These are phyloP conservation scores for Penicillium decumbens DNA, from an alignment of 2,329 filamentous ascomycete genomes.

Conservation along the genomic window DNA sequence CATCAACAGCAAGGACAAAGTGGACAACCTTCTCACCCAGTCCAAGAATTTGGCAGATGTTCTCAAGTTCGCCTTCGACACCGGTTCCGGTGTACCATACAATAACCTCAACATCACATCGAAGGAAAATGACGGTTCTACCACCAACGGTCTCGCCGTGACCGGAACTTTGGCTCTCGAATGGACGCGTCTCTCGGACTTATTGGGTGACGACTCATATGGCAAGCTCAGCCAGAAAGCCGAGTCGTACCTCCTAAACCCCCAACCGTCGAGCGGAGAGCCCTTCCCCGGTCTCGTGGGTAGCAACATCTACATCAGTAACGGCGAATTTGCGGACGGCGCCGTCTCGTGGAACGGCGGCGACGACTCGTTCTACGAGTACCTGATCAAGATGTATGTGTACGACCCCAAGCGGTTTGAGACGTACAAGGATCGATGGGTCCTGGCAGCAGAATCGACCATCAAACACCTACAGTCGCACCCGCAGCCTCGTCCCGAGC, in stretches of 20 bases:
- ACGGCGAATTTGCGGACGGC: conserved; percentile 63
- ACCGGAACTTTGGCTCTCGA: conserved; percentile 76
- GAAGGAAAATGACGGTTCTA: conserved; percentile 47
- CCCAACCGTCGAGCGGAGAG: conserved; percentile 58
- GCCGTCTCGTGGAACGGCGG: conserved; percentile 72
- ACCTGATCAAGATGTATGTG: conserved; percentile 85
- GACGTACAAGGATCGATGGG: conserved; percentile 68
- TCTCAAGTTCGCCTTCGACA: conserved; percentile 73
- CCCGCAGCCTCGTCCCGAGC: conserved; percentile 60
- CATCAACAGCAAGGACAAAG: conserved; percentile 45
- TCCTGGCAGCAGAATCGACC: conserved; percentile 67
- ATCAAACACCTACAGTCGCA: conserved; percentile 67
- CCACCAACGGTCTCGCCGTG: conserved; percentile 68
- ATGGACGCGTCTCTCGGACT: conserved; percentile 74
- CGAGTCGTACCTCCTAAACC: conserved; percentile 65
- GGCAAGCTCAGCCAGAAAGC: conserved; percentile 61
- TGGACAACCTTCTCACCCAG: conserved; percentile 62
- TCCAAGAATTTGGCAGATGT: conserved; percentile 65
- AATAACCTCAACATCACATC: conserved; percentile 62
- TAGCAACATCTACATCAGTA: conserved; percentile 58
- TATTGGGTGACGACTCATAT: conserved; percentile 65
- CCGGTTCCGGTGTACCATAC: conserved; percentile 67
- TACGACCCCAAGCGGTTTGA: conserved; percentile 65
- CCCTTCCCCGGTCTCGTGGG: conserved; percentile 76
- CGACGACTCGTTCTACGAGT: conserved; percentile 80